Evolutionary conservation across 2,329 filamentous ascomycete species (phyloP).

Genomic region (Cercospora berteroae): DNA sequence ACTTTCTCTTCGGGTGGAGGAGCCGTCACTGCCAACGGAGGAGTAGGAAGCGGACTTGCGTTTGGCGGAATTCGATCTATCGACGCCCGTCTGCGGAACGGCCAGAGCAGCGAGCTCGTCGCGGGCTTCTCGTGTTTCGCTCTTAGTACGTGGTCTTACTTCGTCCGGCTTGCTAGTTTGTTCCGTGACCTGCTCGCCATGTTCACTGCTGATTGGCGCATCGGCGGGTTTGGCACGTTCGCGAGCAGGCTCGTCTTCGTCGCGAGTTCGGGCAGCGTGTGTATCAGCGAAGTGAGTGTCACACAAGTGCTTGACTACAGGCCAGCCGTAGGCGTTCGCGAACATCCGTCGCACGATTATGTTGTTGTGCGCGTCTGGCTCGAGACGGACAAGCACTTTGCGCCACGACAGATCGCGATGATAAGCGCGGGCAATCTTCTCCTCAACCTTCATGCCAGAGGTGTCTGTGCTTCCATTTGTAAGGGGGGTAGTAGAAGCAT

Average conservation of each 20-base stretch:
- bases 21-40: slow-evolving; percentile 16
- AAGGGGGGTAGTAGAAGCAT: slow-evolving; percentile 6
- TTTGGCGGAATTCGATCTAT: slow-evolving; percentile 27
- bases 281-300: slow-evolving; percentile 90
- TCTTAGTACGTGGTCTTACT: slow-evolving; percentile 45
- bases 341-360: slow-evolving; percentile 96
- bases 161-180: slow-evolving; percentile 37
- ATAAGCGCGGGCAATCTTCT: slow-evolving; percentile 96
- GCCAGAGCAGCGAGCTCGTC: slow-evolving; percentile 42
- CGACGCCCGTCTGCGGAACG: slow-evolving; percentile 34
- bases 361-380: slow-evolving; percentile 98
- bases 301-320: slow-evolving; percentile 89
- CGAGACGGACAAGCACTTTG: slow-evolving; percentile 90
- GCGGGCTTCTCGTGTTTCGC: slow-evolving; percentile 50
- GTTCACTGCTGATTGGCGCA: slow-evolving; percentile 54
- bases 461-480: slow-evolving; percentile 44
- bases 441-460: slow-evolving; percentile 83
- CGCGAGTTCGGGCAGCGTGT: slow-evolving; percentile 61
- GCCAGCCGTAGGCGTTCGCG: slow-evolving; percentile 96
- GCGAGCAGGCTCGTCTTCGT: slow-evolving; percentile 63
- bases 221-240: slow-evolving; percentile 65
- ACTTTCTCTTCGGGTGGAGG: slow-evolving; percentile 40
- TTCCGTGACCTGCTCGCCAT: slow-evolving; percentile 38
- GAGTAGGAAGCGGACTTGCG: slow-evolving; percentile 16
- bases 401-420: slow-evolving; percentile 90